Percentiles rank a stretch among this genome's conserved stretches.
Evolutionary conservation across 345 rosid species (phyloP).

Genomic region (Salix udensis): DNA sequence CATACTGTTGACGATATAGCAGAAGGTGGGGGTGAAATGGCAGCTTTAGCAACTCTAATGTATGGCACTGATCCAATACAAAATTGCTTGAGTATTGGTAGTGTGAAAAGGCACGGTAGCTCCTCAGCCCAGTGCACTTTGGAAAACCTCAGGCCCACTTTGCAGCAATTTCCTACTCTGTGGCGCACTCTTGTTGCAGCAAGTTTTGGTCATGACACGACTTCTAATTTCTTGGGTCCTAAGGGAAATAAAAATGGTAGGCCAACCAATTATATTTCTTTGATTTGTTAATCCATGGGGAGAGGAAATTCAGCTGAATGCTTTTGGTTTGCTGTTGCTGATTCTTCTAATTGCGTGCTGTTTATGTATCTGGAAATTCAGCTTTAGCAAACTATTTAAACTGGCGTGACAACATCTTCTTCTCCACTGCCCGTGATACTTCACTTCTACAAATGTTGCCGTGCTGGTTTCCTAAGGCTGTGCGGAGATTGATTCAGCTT

Average conservation of each 20-base stretch:
- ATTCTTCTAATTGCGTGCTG: slow-evolving; percentile 2
- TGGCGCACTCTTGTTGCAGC: slow-evolving; percentile 80
- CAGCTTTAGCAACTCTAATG: slow-evolving; percentile 96
- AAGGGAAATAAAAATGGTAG: slow-evolving; percentile 59
- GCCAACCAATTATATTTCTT: slow-evolving; percentile 20
- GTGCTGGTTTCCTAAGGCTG: slow-evolving; percentile 92
- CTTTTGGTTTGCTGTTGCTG: slow-evolving; percentile 7
- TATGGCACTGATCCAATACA: slow-evolving; percentile 71
- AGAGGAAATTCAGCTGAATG: neutral
- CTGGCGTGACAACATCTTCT: slow-evolving; percentile 91
- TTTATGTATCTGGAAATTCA: slow-evolving; percentile 32
- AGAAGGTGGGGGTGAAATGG: slow-evolving; percentile 93
- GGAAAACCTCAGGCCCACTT: slow-evolving; percentile 74
- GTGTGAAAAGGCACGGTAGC: slow-evolving; percentile 71
- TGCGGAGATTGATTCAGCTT: slow-evolving; percentile 86
- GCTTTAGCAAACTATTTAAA: slow-evolving; percentile 69
- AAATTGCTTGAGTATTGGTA: slow-evolving; percentile 64
- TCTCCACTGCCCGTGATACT: slow-evolving; percentile 80
- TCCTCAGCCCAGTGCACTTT: slow-evolving; percentile 83
- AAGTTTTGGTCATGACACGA: slow-evolving; percentile 60
- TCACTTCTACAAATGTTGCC: slow-evolving; percentile 95
- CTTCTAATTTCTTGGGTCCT: slow-evolving; percentile 46
- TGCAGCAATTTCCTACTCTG: slow-evolving; percentile 81
- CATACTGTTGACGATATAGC: slow-evolving; percentile 89
- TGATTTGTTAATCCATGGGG: slow-evolving; percentile 3